Percentiles rank a stretch among this genome's conserved stretches.
Evolutionary conservation across 805 yeast species (phyloP).

Genomic region (Pichia nanzhaoensis): DNA sequence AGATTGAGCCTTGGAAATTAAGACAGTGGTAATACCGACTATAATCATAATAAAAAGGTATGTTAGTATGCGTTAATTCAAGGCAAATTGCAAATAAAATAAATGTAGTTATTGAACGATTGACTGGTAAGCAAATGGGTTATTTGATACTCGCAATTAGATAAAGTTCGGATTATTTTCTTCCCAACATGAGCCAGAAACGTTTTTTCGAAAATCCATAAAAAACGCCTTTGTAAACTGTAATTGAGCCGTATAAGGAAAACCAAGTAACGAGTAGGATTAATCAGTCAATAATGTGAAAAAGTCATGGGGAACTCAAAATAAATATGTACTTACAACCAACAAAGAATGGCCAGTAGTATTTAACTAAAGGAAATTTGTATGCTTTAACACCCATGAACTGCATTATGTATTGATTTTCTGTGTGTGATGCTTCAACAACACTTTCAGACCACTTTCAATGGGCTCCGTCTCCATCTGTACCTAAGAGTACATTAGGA

Average conservation of each 20-base stretch:
- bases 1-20: slow-evolving; percentile 60
- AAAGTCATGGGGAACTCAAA: neutral
- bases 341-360: slow-evolving; percentile 83
- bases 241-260: no score
- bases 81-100: neutral
- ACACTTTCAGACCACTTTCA: neutral
- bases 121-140: no score
- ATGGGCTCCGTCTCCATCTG: no score
- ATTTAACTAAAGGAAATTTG: slow-evolving; percentile 43
- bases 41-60: neutral
- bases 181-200: no score
- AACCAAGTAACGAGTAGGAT: no score
- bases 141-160: no score
- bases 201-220: no score
- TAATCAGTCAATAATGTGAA: neutral
- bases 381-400: slow-evolving; percentile 32
- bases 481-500: neutral
- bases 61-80: slow-evolving; percentile 1
- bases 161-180: no score
- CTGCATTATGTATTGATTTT: slow-evolving; percentile 21
- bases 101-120: no score
- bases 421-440: neutral
- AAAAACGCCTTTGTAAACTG: no score
- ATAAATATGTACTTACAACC: slow-evolving; percentile 52
- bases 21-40: slow-evolving; percentile 57